These are phyloP conservation scores for Boletus semigastroideus DNA, from an alignment of 1,284 basidiomycete species.

Conservation along the genomic window DNA sequence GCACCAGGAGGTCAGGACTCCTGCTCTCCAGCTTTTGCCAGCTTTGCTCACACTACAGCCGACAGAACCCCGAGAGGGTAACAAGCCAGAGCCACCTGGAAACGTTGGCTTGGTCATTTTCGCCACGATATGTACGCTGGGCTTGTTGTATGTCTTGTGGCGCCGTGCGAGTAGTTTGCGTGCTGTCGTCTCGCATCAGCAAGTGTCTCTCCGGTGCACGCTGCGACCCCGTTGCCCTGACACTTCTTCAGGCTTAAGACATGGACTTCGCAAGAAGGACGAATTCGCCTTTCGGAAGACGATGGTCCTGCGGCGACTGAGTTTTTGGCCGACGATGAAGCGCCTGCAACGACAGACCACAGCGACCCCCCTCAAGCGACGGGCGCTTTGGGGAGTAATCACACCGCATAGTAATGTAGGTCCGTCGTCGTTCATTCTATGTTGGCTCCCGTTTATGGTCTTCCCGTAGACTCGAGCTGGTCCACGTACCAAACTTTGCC, in stretches of 20 bases:
- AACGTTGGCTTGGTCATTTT: constrained; percentile 56
- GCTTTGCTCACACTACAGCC: neutral
- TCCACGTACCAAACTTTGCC: neutral
- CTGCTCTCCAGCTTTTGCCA: neutral
- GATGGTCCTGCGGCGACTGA: constrained; percentile 67
- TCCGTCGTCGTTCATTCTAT: neutral
- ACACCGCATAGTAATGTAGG: constrained; percentile 7
- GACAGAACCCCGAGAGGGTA: constrained; percentile 58
- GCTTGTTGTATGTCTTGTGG: constrained; percentile 65
- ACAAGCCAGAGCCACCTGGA: constrained; percentile 65
- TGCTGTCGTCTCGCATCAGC: constrained; percentile 66
- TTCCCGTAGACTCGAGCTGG: neutral
- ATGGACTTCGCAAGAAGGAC: constrained; percentile 53
- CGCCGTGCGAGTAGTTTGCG: constrained; percentile 57
- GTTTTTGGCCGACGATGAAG: constrained; percentile 63
- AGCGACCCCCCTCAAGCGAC: constrained; percentile 23
- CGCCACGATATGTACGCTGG: constrained; percentile 59
- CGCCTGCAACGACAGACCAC: constrained; percentile 28
- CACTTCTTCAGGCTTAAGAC: constrained; percentile 53
- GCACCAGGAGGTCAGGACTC: constrained; percentile 27
- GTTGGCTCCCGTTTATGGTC: neutral
- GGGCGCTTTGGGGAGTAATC: neutral
- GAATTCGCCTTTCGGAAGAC: constrained; percentile 68
- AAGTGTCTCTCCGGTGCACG: constrained; percentile 27
- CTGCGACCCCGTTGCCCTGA: neutral